Conservation (phyloP, 257 asterid species). For the Nicotiana tomentosiformis region DNA sequence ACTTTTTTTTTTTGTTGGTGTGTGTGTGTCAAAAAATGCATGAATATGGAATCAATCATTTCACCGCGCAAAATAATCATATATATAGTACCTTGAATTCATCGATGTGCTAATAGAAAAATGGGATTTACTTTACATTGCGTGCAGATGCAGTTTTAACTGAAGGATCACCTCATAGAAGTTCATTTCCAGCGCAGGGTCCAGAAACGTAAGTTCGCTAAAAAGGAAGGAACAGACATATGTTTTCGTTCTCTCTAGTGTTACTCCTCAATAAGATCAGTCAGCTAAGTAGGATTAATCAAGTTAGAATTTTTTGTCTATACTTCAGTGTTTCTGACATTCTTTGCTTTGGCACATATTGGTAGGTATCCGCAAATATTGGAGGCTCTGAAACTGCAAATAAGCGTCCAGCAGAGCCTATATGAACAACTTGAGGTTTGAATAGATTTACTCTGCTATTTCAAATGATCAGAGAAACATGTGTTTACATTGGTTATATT, state of each 20-base stretch:
- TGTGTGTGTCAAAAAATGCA: too few species aligned
- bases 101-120: too few species aligned
- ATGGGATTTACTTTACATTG: background rate
- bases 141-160: conserved; percentile 19
- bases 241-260: too few species aligned
- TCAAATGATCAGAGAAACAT: background rate
- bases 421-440: conserved; percentile 38
- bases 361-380: conserved; percentile 25
- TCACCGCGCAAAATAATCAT: too few species aligned
- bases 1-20: too few species aligned
- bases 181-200: background rate
- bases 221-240: too few species aligned
- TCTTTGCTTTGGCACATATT: background rate
- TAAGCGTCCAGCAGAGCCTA: conserved; percentile 26
- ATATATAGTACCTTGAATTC: background rate
- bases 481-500: background rate
- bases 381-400: conserved; percentile 35
- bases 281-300: too few species aligned
- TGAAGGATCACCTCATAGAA: background rate
- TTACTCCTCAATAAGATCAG: too few species aligned
- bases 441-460: too few species aligned
- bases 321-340: background rate
- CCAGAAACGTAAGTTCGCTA: conserved; percentile 25
- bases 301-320: background rate
- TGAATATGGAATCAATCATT: too few species aligned